Percentiles rank a stretch among this genome's conserved stretches.
Evolutionary conservation across 306 rosid genomes (phyloP).

Genomic region (Vicia faba): DNA sequence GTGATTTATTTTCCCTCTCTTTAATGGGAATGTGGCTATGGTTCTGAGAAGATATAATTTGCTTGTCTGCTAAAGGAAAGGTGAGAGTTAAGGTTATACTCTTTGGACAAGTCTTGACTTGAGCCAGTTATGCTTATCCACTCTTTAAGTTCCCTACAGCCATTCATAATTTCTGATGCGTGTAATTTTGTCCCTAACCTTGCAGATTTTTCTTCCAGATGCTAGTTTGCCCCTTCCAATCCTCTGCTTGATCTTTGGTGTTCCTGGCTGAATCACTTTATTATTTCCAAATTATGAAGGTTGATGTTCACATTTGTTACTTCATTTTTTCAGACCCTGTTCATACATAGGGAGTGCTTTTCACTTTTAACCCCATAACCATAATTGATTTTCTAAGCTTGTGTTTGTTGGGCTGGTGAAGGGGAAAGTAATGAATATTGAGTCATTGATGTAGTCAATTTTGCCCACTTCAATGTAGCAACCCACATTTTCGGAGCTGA

Average conservation of each 20-base stretch:
- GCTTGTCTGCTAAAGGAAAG: constrained; percentile 35
- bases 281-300: constrained; percentile 58
- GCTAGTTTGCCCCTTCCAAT: constrained; percentile 59
- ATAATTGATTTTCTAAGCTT: constrained; percentile 6
- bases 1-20: constrained; percentile 20
- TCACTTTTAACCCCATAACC: constrained; percentile 6
- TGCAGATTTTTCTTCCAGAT: constrained; percentile 76
- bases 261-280: constrained; percentile 60
- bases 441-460: background rate
- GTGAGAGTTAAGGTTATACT: constrained; percentile 45
- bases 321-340: constrained; percentile 18
- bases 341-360: constrained; percentile 26
- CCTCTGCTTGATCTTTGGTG: constrained; percentile 65
- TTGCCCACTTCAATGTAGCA: constrained; percentile 26
- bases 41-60: constrained; percentile 22
- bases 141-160: constrained; percentile 43
- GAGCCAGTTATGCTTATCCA: constrained; percentile 51
- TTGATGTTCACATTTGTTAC: constrained; percentile 43
- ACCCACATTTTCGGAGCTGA: constrained; percentile 12
- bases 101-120: constrained; percentile 46
- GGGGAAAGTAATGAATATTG: constrained; percentile 4
- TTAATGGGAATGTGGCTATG: constrained; percentile 25
- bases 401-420: constrained; percentile 16
- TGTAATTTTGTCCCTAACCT: constrained; percentile 61
- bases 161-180: constrained; percentile 58